Conservation (phyloP, 345 rosid genomes). For the Euphorbia tirucalli region DNA sequence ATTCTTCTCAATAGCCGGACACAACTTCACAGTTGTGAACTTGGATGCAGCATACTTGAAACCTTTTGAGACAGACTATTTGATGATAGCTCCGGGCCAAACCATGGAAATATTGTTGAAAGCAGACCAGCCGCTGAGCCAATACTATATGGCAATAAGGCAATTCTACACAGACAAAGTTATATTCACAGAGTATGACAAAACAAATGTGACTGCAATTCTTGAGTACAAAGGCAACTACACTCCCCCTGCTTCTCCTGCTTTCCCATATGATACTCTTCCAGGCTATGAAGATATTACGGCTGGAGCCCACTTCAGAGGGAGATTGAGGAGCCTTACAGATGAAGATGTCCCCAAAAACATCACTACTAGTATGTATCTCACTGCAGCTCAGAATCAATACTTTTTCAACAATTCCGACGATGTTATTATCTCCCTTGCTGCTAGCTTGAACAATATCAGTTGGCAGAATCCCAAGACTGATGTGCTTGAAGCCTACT, state of each 20-base stretch:
- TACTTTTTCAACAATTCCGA: neutral
- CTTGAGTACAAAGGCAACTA: constrained; percentile 50
- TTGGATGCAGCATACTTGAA: constrained; percentile 34
- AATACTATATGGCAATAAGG: constrained; percentile 75
- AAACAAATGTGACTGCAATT: constrained; percentile 83
- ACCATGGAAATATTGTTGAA: constrained; percentile 69
- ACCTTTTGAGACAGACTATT: constrained; percentile 29
- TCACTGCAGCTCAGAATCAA: neutral
- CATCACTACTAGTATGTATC: constrained; percentile 4
- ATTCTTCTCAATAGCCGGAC: constrained; percentile 35
- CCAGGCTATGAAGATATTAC: constrained; percentile 21
- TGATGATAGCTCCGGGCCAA: constrained; percentile 70
- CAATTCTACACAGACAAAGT: neutral
- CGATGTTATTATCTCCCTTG: neutral
- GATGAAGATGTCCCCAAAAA: constrained; percentile 20
- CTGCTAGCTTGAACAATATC: constrained; percentile 46
- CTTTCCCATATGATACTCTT: constrained; percentile 23
- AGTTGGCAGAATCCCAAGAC: constrained; percentile 16
- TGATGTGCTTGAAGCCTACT: constrained; percentile 46
- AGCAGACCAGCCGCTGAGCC: constrained; percentile 60
- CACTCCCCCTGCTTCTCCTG: constrained; percentile 24
- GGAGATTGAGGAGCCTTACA: neutral
- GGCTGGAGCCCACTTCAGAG: constrained; percentile 22
- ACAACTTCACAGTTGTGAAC: constrained; percentile 33
- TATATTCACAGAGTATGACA: constrained; percentile 49